Conservation (phyloP, 2,329 filamentous ascomycete genomes). For the Fusarium sp. region DNA sequence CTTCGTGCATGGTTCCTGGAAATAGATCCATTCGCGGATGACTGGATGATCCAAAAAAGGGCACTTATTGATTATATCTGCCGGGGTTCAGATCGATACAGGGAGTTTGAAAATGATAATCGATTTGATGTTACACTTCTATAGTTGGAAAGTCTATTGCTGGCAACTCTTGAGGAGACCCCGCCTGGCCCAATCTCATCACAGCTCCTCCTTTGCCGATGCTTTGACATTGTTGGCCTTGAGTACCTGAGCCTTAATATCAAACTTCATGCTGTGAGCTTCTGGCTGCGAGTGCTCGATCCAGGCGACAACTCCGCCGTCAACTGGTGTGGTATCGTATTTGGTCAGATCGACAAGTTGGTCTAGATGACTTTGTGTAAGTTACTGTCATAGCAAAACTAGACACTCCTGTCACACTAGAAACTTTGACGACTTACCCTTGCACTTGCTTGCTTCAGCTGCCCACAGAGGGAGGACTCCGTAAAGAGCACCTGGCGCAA, state of each 20-base stretch:
- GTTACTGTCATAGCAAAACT: background rate
- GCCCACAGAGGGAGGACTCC: conserved; percentile 63
- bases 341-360: conserved; percentile 45
- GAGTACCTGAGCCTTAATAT: conserved; percentile 51
- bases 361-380: conserved; percentile 31
- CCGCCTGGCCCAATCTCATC: background rate
- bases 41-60: background rate
- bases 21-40: background rate
- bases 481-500: conserved; percentile 65
- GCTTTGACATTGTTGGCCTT: conserved; percentile 41
- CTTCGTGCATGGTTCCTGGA: conserved; percentile 18
- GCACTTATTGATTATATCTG: background rate
- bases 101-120: background rate
- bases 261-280: conserved; percentile 50
- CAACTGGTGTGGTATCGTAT: conserved; percentile 43
- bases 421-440: conserved; percentile 48
- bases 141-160: background rate
- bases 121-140: background rate
- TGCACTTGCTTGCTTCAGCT: conserved; percentile 56
- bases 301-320: conserved; percentile 48
- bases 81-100: background rate
- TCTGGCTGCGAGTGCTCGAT: conserved; percentile 46
- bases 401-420: background rate
- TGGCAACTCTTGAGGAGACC: background rate
- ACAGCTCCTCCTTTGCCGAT: conserved; percentile 44